Conservation (phyloP, 345 rosid genomes). For the Geranium rotundifolium region DNA sequence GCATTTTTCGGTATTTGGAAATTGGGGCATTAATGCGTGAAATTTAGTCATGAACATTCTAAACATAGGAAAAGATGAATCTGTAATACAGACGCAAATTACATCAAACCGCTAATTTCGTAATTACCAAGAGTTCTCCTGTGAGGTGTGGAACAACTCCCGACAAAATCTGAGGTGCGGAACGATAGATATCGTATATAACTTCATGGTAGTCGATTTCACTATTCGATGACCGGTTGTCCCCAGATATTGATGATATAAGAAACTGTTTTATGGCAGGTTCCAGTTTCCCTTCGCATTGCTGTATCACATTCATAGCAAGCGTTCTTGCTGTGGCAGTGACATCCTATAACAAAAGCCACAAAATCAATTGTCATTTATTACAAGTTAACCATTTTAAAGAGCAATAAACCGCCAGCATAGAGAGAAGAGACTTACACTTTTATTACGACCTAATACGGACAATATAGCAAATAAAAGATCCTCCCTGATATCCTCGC, state of each 20-base stretch:
- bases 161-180: slow-evolving; percentile 78
- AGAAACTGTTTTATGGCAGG: slow-evolving; percentile 77
- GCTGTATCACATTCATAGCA: slow-evolving; percentile 82
- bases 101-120: not conserved
- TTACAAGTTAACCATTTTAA: not conserved
- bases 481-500: slow-evolving; percentile 83
- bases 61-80: slow-evolving; percentile 2
- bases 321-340: slow-evolving; percentile 63
- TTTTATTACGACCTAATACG: slow-evolving; percentile 59
- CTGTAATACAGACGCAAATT: slow-evolving; percentile 4
- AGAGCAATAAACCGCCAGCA: not conserved
- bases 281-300: slow-evolving; percentile 80
- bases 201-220: slow-evolving; percentile 83
- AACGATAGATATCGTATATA: slow-evolving; percentile 64
- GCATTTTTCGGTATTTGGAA: not conserved
- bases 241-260: slow-evolving; percentile 80
- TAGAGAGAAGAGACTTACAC: slow-evolving; percentile 32
- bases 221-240: slow-evolving; percentile 36
- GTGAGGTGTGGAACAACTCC: slow-evolving; percentile 83
- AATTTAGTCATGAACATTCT: not conserved
- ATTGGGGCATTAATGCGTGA: not conserved
- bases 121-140: slow-evolving; percentile 88
- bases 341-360: slow-evolving; percentile 41
- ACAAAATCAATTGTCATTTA: slow-evolving; percentile 9
- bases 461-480: slow-evolving; percentile 61